These are phyloP conservation scores for Schoenoplectus triqueter DNA, from an alignment of 202 grass and related monocot genomes.

Conservation along the genomic window DNA sequence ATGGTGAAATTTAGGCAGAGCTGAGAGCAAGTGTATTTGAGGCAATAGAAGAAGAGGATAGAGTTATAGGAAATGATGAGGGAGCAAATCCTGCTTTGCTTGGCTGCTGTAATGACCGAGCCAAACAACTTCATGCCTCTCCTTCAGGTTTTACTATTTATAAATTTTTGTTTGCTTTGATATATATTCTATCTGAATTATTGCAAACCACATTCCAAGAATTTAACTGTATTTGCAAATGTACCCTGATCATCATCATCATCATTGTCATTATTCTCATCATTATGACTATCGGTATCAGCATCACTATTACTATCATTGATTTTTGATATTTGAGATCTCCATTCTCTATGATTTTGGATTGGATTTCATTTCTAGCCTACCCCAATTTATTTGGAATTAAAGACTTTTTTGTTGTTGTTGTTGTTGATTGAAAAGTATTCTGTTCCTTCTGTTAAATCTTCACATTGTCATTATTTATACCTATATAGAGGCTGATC, in stretches of 20 bases:
- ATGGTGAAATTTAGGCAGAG: slow-evolving; percentile 56
- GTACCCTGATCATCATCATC: background rate
- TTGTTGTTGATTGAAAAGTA: background rate
- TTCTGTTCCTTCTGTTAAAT: background rate
- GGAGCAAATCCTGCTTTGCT: slow-evolving; percentile 73
- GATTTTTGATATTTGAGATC: too few relatives aligned
- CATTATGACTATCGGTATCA: too few relatives aligned
- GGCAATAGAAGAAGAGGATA: slow-evolving; percentile 95
- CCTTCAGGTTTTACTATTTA: slow-evolving; percentile 64
- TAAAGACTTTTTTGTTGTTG: too few relatives aligned
- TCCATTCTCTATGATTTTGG: too few relatives aligned
- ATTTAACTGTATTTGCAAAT: slow-evolving; percentile 7
- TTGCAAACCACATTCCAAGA: background rate
- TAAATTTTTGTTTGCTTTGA: background rate
- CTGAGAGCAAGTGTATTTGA: slow-evolving; percentile 92
- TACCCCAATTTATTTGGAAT: too few relatives aligned
- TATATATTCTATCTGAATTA: background rate
- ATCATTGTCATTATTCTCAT: too few relatives aligned
- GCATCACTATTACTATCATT: too few relatives aligned
- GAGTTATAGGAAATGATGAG: slow-evolving; percentile 61
- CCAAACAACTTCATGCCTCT: slow-evolving; percentile 88
- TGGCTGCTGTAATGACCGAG: slow-evolving; percentile 87
- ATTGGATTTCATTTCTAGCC: too few relatives aligned
- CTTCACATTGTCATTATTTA: background rate
- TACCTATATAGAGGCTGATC: background rate